Evolutionary conservation across 257 asterid genomes (phyloP).

Genomic region (Jacaranda copaia): DNA sequence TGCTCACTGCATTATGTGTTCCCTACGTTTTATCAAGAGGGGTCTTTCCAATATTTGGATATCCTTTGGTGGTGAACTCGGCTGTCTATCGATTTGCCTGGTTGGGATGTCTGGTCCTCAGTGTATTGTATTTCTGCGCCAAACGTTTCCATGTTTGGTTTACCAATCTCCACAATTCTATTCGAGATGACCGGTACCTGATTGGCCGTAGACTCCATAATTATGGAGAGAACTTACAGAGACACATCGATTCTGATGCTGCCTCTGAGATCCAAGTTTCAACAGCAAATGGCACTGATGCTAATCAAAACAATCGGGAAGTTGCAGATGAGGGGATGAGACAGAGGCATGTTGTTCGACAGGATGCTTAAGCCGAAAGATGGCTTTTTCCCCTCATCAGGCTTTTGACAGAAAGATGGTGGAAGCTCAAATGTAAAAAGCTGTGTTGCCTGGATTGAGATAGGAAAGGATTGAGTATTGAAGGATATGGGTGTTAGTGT

Average conservation of each 20-base stretch:
- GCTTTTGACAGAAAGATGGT: background rate
- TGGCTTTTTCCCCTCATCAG: background rate
- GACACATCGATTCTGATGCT: conserved; percentile 37
- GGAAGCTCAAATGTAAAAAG: background rate
- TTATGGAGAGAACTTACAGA: conserved; percentile 64
- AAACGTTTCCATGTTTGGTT: conserved; percentile 97
- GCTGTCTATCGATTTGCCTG: conserved; percentile 94
- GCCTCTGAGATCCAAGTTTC: conserved; percentile 41
- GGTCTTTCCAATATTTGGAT: conserved; percentile 85
- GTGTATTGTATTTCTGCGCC: conserved; percentile 75
- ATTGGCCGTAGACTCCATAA: conserved; percentile 95
- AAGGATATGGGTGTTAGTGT: conserved; percentile 12
- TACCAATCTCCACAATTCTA: conserved; percentile 93
- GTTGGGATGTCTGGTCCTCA: conserved; percentile 88
- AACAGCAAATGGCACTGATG: conserved; percentile 17
- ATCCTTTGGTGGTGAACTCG: conserved; percentile 89
- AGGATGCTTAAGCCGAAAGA: conserved; percentile 41
- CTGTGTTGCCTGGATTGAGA: background rate
- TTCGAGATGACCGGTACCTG: conserved; percentile 93
- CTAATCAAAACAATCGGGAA: conserved; percentile 40
- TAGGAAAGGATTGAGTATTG: background rate
- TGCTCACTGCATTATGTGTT: conserved; percentile 89
- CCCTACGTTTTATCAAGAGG: conserved; percentile 93
- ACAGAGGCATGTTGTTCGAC: conserved; percentile 59
- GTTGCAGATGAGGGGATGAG: conserved; percentile 58